Base-by-base conservation (phyloP, 768 basidiomycete genomes). In the Hysterangium stoloniferum region DNA sequence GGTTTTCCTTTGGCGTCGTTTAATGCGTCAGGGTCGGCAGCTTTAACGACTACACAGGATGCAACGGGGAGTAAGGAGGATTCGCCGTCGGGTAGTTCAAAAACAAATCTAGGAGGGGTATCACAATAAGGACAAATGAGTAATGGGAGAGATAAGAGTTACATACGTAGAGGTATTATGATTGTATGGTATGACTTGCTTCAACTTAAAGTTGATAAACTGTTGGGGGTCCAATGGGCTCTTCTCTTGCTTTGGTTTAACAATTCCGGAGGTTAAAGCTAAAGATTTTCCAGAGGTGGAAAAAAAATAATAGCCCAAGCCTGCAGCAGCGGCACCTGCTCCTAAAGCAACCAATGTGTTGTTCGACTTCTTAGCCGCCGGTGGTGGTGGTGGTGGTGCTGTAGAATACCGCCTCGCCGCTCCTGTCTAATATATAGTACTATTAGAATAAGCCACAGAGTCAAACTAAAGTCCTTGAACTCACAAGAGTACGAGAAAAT, bases 111-210 rank as follows among this genome's bases (percentile, higher is more conserved):
- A 52, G 3, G 45, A 45, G 22, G 13, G n/a, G 34, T 24, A 11
- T 20, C 40, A 35, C 12, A 47, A 32, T 43, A 34, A 36, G 57
- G 11, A 20, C 13, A 17, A 29, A 22, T 32, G 17, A 54, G 15
- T 17, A 28, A 43, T 25, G 36, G 29, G 35, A 37, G 28, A 12
- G 29, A 3, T 54, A 45, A 36, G 46, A 33, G 46, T 22, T 45
- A 65, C 75, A 51, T 56, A 92, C 80, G 76, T 79, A 28, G 88
- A 73, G 12, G 91, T 86, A 69, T 98, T 96, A 77, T 97, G 86
- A 77, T 96, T 98, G 75, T 95, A 96, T 0, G 83, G 83, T 53
- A 81, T 69, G 53, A 90, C 65, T 61, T 80, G 79, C 65, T 86
- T 86, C 59, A 98, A 79, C 63, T 80, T 82, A 67, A 96, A 84